Evolutionary conservation across 768 basidiomycete species (phyloP), one percentile per base, ranked within the genome.

Genomic region (Psilocybe subaeruginosa): DNA sequence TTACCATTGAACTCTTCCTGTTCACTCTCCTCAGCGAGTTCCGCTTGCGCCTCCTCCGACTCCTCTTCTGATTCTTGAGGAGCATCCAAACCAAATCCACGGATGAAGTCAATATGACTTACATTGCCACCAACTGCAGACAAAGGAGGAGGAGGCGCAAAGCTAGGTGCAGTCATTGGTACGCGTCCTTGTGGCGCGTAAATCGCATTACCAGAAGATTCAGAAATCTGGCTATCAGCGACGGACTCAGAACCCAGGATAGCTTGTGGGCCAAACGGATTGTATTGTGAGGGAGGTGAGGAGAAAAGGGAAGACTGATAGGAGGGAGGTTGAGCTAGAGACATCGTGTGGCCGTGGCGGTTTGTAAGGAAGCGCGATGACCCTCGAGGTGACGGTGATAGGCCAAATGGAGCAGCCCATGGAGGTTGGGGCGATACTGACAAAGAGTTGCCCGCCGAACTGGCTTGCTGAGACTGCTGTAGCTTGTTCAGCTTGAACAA

Each of bases 401-500:
- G 68, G n/a, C 73, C 70, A 59, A 72, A 69, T 3, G 68, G 70
- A 27, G 69, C 66, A 51, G 70, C 70, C n/a, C 81, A 79, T 0
- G 80, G 76, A 17, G 85, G 85, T 58, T 88, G 87, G 0, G 91
- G 92, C 3, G 92, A 92, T 7, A 82, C 74, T 11, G 88, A 76
- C 30, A 87, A 70, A 0, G 90, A 91, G 56, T 70, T 74, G n/a
- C 78, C 80, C 1, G 78, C 70, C 3, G 81, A 76, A 3, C 83
- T 82, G 16, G 68, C 71, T 66, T 82, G 77, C 51, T 91, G 90
- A 0, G 88, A 82, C 73, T 88, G 88, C 64, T 92, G 92, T 8
- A 95, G 79, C 74, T 92, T 92, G 76, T 92, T 92, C 47, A 94
- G 79, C 73, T 92, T 93, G 76, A 90, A 93, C 65, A 86, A 82